Evolutionary conservation across 805 yeast genomes (phyloP).

Genomic region (Wickerhamomyces tratensis): DNA sequence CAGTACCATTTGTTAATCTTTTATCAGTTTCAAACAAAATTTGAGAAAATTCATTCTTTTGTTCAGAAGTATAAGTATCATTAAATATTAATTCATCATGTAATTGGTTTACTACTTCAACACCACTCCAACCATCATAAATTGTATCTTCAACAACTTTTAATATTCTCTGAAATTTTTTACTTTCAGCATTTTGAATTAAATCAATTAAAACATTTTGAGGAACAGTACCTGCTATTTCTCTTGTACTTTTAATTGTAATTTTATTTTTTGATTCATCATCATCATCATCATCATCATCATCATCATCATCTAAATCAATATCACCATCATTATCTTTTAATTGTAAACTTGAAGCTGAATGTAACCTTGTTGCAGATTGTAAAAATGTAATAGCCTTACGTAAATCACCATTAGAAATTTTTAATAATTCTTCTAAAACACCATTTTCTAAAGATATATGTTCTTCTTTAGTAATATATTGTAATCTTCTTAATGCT

Average conservation of each 20-base stretch:
- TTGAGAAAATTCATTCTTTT: constrained; percentile 58
- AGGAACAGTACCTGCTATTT: constrained; percentile 72
- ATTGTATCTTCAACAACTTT: constrained; percentile 39
- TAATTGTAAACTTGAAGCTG: constrained; percentile 5
- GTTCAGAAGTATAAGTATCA: constrained; percentile 35
- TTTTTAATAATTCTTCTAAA: constrained; percentile 52
- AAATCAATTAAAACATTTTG: constrained; percentile 32
- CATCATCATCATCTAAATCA: constrained; percentile 24
- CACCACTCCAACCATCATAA: constrained; percentile 71
- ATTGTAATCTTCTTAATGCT: constrained; percentile 59
- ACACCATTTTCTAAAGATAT: constrained; percentile 37
- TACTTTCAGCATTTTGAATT: constrained; percentile 25
- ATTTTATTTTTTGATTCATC: constrained; percentile 20
- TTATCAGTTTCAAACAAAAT: constrained; percentile 68
- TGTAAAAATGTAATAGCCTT: constrained; percentile 87
- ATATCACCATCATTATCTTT: constrained; percentile 24
- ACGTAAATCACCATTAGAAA: constrained; percentile 86
- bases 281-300: no score
- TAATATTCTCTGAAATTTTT: constrained; percentile 24
- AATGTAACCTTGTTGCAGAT: constrained; percentile 58
- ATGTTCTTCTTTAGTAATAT: constrained; percentile 43
- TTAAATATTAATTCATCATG: constrained; percentile 58
- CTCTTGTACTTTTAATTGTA: constrained; percentile 41
- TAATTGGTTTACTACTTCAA: constrained; percentile 59
- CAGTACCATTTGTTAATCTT: constrained; percentile 73